Base-by-base conservation (phyloP, 257 asterid genomes). In the Handroanthus guayacan region DNA sequence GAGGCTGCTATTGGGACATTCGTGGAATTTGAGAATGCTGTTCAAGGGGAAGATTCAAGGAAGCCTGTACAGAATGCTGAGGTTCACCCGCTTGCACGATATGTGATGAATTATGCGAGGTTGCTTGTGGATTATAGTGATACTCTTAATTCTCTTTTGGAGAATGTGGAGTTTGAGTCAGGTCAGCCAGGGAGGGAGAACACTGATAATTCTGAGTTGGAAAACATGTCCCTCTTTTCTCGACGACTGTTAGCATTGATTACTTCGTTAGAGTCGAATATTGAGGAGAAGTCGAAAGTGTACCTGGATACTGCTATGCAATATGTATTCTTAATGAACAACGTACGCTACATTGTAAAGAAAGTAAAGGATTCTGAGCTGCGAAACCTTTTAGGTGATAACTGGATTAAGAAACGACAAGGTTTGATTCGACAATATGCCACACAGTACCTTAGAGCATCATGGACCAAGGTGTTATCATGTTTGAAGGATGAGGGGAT, bases 361-460 rank as follows among this genome's bases (percentile, higher is more conserved):
- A 95, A 95, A 82, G 97, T 93, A 64, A 93, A 95, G 82, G 97
- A 87, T 82, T 92, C 99, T 0, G 97, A 93, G 34, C 92, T 95
- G 75, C 77, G 91, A 18, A 90, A 84, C 25, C 91, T 88, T 75
- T 82, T 93, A 83, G 99, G 99, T 47, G 99, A 88, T 85, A 84
- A 89, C 72, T 95, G 97, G 93, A 82, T 95, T 55, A 90, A 82
- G 54, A 93, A 87, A 71, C 86, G 97, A 14, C 84, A 90, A 48
- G 99, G 99, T n/a, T 84, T 86, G 82, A 77, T 95, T 71, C 77
- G 99, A 39, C 97, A 91, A 80, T 78, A 89, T 68, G 95, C 99
- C 36, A 95, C 98, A 16, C 87, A 89, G 68, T 95, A 95, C 82
- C 96, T 95, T 55, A 87, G 98, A 78, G 90, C 99, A 62, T 80